Evolutionary conservation across 1,139 yeast species (phyloP).

Genomic region (Nadsonia starkeyi-henricii): DNA sequence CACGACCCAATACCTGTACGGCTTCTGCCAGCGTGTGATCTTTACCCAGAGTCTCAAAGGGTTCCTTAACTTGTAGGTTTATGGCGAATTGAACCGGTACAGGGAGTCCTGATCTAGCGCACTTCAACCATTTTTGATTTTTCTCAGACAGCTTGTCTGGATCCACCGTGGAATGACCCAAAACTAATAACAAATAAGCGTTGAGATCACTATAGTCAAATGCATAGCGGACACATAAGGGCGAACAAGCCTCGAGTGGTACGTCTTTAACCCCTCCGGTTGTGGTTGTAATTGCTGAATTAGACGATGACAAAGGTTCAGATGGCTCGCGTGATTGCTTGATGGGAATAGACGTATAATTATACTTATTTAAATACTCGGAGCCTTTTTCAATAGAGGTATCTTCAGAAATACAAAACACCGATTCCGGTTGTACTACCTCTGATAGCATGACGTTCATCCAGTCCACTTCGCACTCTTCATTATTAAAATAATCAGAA

Average conservation of each 20-base stretch:
- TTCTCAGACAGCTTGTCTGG: slow-evolving; percentile 20
- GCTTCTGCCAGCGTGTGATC: slow-evolving; percentile 55
- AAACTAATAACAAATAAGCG: slow-evolving; percentile 60
- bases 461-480: too few relatives aligned
- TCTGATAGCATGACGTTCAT: slow-evolving; percentile 54
- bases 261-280: too few relatives aligned
- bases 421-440: slow-evolving; percentile 62
- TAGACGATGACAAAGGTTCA: too few relatives aligned
- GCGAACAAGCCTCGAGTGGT: too few relatives aligned
- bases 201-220: slow-evolving; percentile 89
- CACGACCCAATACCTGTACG: slow-evolving; percentile 75
- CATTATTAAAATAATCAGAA: too few relatives aligned
- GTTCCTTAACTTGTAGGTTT: slow-evolving; percentile 71
- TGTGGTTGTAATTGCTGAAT: too few relatives aligned
- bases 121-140: slow-evolving; percentile 15
- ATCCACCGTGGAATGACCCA: slow-evolving; percentile 41
- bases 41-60: slow-evolving; percentile 63
- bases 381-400: slow-evolving; percentile 77
- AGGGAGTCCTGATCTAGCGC: slow-evolving; percentile 26
- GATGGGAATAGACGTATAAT: slow-evolving; percentile 79
- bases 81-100: slow-evolving; percentile 75
- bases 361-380: slow-evolving; percentile 53
- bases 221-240: slow-evolving; percentile 24
- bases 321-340: slow-evolving; percentile 18
- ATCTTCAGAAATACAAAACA: slow-evolving; percentile 49